A percentile compares a stretch with the other conserved stretches of the same genome.
These are phyloP conservation scores for Aquilaria sinensis DNA, from an alignment of 345 rosid genomes.

Conservation along the genomic window DNA sequence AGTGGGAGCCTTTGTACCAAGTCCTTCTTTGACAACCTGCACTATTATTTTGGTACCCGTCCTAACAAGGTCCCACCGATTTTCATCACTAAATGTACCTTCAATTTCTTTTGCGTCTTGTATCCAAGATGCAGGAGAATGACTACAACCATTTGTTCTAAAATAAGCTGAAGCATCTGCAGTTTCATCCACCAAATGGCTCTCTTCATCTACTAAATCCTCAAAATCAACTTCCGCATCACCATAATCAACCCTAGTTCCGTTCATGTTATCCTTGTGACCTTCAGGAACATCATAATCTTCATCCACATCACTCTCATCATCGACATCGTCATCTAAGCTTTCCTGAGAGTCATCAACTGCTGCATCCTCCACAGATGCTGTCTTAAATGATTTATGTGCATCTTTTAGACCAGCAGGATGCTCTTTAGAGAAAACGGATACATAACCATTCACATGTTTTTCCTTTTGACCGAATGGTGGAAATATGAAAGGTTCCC, in stretches of 20 bases:
- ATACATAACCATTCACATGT: slow-evolving; percentile 30
- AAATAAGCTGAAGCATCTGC: slow-evolving; percentile 21
- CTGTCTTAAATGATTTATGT: slow-evolving; percentile 27
- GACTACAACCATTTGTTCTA: slow-evolving; percentile 26
- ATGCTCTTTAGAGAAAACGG: slow-evolving; percentile 29
- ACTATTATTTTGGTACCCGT: slow-evolving; percentile 92
- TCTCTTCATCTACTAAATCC: slow-evolving; percentile 36
- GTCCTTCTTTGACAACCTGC: slow-evolving; percentile 97
- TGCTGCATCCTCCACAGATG: slow-evolving; percentile 41
- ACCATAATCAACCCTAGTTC: slow-evolving; percentile 40
- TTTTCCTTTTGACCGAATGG: slow-evolving; percentile 64
- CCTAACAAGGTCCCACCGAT: slow-evolving; percentile 70
- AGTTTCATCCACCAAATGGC: slow-evolving; percentile 39
- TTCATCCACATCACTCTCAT: slow-evolving; percentile 63
- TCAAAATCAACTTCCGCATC: slow-evolving; percentile 38
- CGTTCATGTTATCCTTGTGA: slow-evolving; percentile 45
- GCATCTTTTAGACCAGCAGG: slow-evolving; percentile 27
- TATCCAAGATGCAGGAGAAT: slow-evolving; percentile 25
- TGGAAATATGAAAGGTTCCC: slow-evolving; percentile 86
- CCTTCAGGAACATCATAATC: slow-evolving; percentile 56
- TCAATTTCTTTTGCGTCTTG: slow-evolving; percentile 28
- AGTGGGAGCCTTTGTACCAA: slow-evolving; percentile 91
- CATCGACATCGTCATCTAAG: slow-evolving; percentile 27
- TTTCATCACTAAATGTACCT: slow-evolving; percentile 24
- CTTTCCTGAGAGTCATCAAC: slow-evolving; percentile 34